Conservation (phyloP, 1,284 basidiomycete genomes). For the Pascua sp. region DNA sequence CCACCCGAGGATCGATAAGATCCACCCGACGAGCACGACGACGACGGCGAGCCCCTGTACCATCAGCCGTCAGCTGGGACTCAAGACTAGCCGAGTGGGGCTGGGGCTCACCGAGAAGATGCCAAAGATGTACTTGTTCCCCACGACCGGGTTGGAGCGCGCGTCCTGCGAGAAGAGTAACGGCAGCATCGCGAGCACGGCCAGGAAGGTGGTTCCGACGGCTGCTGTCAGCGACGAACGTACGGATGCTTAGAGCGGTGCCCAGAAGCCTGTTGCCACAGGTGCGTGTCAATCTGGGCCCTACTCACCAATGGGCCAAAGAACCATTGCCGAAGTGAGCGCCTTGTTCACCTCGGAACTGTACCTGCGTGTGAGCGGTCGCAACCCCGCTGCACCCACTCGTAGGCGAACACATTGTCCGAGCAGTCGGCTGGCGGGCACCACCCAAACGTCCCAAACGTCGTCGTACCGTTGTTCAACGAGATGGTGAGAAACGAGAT, state of each 20-base stretch:
- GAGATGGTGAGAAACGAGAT: conserved; percentile 39
- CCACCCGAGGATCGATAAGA: conserved; percentile 47
- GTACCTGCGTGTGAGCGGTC: conserved; percentile 19
- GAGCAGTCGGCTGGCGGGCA: conserved; percentile 33
- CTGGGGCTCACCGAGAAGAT: conserved; percentile 26
- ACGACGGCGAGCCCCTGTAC: conserved; percentile 4
- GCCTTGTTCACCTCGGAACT: conserved; percentile 37
- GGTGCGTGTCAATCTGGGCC: not conserved
- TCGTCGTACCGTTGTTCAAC: conserved; percentile 17
- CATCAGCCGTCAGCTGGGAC: not conserved
- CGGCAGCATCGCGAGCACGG: conserved; percentile 36
- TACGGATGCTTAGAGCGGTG: too few species aligned
- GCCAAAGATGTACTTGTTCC: conserved; percentile 38
- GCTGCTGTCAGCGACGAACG: conserved; percentile 17
- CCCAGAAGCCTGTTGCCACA: too few species aligned
- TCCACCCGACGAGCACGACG: conserved; percentile 30
- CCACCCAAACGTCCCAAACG: conserved; percentile 45
- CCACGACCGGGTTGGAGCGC: conserved; percentile 27
- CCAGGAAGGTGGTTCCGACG: conserved; percentile 39
- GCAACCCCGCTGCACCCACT: conserved; percentile 25
- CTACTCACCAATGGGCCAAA: conserved; percentile 43
- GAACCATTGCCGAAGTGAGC: conserved; percentile 42
- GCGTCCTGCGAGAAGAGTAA: conserved; percentile 42
- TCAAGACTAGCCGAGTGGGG: too few species aligned
- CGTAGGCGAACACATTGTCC: conserved; percentile 30